phyloP scores from a whole-genome alignment of 2,329 filamentous ascomycete genomes.

The Davidsoniella virescens region DNA sequence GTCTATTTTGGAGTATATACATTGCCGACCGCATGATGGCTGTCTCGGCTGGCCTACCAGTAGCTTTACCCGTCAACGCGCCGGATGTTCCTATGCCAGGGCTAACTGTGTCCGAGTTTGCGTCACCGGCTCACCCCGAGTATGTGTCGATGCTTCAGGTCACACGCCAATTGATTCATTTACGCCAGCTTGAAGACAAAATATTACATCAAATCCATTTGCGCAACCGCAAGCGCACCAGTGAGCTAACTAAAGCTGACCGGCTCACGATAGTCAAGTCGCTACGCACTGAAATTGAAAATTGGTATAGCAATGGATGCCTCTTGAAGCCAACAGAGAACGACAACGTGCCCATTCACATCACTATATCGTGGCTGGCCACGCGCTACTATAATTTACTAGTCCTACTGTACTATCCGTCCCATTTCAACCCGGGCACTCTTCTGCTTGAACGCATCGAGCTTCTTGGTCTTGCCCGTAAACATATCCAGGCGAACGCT shows the following conservation, averaged over 20 bases:
- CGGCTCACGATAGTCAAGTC: constrained; percentile 20
- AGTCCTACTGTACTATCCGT: constrained; percentile 27
- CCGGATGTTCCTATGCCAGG: constrained; percentile 27
- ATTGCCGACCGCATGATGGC: constrained; percentile 30
- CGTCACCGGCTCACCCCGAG: constrained; percentile 22
- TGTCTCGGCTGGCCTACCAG: constrained; percentile 24
- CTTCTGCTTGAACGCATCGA: constrained; percentile 20
- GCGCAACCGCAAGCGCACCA: constrained; percentile 18
- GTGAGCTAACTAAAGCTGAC: constrained; percentile 20
- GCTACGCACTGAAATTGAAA: constrained; percentile 27
- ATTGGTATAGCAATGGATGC: constrained; percentile 31
- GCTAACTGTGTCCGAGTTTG: constrained; percentile 29
- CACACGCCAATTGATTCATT: constrained; percentile 28
- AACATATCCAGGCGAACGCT: constrained; percentile 25
- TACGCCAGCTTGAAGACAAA: constrained; percentile 27
- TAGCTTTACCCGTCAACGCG: constrained; percentile 24
- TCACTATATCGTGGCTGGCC: constrained; percentile 27
- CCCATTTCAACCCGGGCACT: constrained; percentile 23
- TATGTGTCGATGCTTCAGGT: constrained; percentile 28
- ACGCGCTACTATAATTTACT: constrained; percentile 29
- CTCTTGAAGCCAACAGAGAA: constrained; percentile 26
- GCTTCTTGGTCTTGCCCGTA: constrained; percentile 24
- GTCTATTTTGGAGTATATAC: constrained; percentile 30
- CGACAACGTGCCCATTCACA: constrained; percentile 29
- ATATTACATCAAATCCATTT: constrained; percentile 24